Conservation (phyloP, 1,284 basidiomycete species). For the Apiotrichum mycotoxinovorans region DNA sequence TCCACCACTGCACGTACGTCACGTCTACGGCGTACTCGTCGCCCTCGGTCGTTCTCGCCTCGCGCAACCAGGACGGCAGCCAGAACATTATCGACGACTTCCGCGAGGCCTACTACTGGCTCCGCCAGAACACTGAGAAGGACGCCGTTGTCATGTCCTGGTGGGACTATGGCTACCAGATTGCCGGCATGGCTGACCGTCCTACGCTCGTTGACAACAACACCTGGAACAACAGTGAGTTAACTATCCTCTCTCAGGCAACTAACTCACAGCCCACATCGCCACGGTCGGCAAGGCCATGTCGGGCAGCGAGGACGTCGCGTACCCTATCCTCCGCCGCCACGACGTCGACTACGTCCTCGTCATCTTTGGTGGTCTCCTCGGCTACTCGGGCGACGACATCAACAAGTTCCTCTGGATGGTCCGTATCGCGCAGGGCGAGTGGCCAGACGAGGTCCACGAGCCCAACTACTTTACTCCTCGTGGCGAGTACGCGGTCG, state of each 20-base stretch:
- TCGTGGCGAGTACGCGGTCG: slow-evolving; percentile 90
- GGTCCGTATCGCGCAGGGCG: slow-evolving; percentile 95
- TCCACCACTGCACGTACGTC: slow-evolving; percentile 95
- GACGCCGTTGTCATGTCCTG: slow-evolving; percentile 96
- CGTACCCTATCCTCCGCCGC: slow-evolving; percentile 92
- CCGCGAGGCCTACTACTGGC: slow-evolving; percentile 99
- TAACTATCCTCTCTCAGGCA: not conserved
- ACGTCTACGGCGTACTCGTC: slow-evolving; percentile 95
- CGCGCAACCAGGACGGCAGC: slow-evolving; percentile 73
- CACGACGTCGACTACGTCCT: slow-evolving; percentile 99
- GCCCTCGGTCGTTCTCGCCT: slow-evolving; percentile 92
- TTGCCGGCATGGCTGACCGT: slow-evolving; percentile 96
- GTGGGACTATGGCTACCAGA: slow-evolving; percentile 99
- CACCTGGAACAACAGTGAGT: slow-evolving; percentile 86
- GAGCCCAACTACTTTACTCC: slow-evolving; percentile 92
- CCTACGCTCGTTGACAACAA: slow-evolving; percentile 88
- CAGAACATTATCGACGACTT: slow-evolving; percentile 99
- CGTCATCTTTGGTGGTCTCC: slow-evolving; percentile 92
- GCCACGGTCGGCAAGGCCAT: slow-evolving; percentile 97
- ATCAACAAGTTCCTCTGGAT: slow-evolving; percentile 99
- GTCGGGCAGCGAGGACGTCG: slow-evolving; percentile 88
- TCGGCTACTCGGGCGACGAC: slow-evolving; percentile 98
- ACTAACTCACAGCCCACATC: slow-evolving; percentile 70
- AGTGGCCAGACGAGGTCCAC: slow-evolving; percentile 97
- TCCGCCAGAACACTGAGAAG: slow-evolving; percentile 88